Percentiles rank a stretch among this genome's conserved stretches.
Evolutionary conservation across 306 rosid genomes (phyloP).

Genomic region (Abrus pulchellus): DNA sequence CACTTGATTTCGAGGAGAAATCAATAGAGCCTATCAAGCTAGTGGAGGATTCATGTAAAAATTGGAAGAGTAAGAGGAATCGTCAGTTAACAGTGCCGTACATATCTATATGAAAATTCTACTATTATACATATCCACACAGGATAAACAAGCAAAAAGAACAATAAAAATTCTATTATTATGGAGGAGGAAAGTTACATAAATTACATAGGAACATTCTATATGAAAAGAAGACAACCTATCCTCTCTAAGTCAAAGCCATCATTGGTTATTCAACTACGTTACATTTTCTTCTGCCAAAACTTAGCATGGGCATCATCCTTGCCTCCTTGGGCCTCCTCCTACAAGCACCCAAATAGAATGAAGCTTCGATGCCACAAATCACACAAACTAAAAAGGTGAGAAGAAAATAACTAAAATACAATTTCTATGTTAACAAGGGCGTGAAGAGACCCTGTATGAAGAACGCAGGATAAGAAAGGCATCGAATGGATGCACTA

Average conservation of each 20-base stretch:
- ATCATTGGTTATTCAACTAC: constrained; percentile 49
- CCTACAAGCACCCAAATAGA: constrained; percentile 41
- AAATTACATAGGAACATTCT: constrained; percentile 38
- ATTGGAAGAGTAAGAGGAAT: no score
- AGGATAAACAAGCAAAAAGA: not conserved
- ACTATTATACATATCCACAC: not conserved
- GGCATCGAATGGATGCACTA: constrained; percentile 66
- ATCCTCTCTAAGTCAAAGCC: constrained; percentile 23
- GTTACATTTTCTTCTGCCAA: constrained; percentile 52
- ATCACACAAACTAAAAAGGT: constrained; percentile 5
- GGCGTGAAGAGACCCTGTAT: not conserved
- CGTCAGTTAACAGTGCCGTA: no score
- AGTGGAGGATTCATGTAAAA: no score
- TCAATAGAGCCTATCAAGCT: no score
- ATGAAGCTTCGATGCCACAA: constrained; percentile 56
- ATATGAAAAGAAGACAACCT: constrained; percentile 36
- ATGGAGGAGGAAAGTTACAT: constrained; percentile 33
- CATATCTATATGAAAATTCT: no score
- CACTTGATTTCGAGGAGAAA: no score
- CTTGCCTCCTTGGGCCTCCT: constrained; percentile 53
- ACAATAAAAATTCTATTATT: constrained; percentile 21
- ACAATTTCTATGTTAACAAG: constrained; percentile 12
- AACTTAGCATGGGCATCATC: constrained; percentile 55
- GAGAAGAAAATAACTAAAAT: not conserved
- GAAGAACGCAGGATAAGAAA: not conserved